Base-by-base conservation (phyloP, 257 asterid species). In the Rhazya stricta region DNA sequence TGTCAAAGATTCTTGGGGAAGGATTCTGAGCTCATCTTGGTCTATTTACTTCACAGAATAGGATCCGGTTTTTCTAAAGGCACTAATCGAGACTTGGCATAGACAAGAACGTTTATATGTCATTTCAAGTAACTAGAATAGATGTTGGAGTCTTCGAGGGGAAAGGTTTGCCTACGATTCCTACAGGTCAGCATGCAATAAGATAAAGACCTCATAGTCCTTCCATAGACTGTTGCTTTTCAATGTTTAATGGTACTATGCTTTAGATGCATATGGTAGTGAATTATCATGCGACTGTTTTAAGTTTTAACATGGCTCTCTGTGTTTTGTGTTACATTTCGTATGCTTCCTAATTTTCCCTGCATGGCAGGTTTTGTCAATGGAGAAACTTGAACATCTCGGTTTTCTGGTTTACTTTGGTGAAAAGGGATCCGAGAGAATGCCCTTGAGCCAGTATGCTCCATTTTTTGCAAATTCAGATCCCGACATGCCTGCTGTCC, bases 401-500 rank as follows among this genome's bases (percentile, higher is more conserved):
- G 89, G 95, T 4, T 91, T 91, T 84, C 82, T 90, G 83, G 76
- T 90, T 67, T 90, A 89, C 85, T 90, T 88, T 69, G 98, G 93
- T 76, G 98, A 90, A 67, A 91, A 86, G 82, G 91, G 96, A 76
- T 81, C 90, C 11, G 86, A 85, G 77, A 88, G 82, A 78, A 81
- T 60, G 37, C 90, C 98, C 71, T 75, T 94, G 81, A 86, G 98
- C 86, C 98, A 91, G 77, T 86, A 82, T 69, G 86, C 96, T 79
- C 97, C 96, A 11, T 91, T 91, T 83, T 94, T 91, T 67, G 96
- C 97, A 32, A 94, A 94, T 86, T 94, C 97, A 36, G 97, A 94
- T 78, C 96, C 97, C 25, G 94, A 91, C 82, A 94, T 94, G 98
- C 97, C 97, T 43, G 97, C 96, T 79, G 96, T 83, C 79, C 98